These are phyloP conservation scores for Gliomastix tumulicola DNA, from an alignment of 2,329 filamentous ascomycete genomes.

Conservation along the genomic window DNA sequence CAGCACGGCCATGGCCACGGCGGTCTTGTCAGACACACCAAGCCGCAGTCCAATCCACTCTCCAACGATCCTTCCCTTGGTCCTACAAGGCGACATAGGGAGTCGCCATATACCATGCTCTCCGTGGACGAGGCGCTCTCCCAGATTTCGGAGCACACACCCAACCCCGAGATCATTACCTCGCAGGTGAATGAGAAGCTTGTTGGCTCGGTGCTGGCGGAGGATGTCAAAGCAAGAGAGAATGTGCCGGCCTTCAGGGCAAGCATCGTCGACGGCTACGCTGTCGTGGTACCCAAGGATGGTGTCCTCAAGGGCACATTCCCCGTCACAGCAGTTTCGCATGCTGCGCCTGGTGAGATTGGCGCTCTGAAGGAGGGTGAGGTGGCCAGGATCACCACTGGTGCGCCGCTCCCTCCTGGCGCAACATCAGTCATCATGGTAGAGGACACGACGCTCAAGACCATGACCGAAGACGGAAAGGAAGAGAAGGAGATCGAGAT, in stretches of 20 bases:
- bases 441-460: slow-evolving; percentile 77
- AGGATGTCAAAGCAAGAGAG: slow-evolving; percentile 73
- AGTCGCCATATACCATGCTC: slow-evolving; percentile 90
- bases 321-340: slow-evolving; percentile 79
- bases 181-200: slow-evolving; percentile 57
- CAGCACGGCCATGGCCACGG: slow-evolving; percentile 59
- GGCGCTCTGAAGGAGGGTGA: slow-evolving; percentile 62
- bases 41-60: slow-evolving; percentile 45
- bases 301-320: slow-evolving; percentile 70
- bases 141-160: slow-evolving; percentile 67
- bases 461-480: slow-evolving; percentile 67
- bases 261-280: slow-evolving; percentile 96
- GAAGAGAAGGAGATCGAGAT: slow-evolving; percentile 91
- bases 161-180: slow-evolving; percentile 49
- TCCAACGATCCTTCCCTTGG: slow-evolving; percentile 57
- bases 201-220: slow-evolving; percentile 72
- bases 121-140: slow-evolving; percentile 73
- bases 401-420: slow-evolving; percentile 80
- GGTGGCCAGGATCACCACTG: slow-evolving; percentile 88
- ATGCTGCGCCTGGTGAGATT: slow-evolving; percentile 68
- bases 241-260: slow-evolving; percentile 89
- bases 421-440: slow-evolving; percentile 89
- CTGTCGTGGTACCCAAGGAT: slow-evolving; percentile 60
- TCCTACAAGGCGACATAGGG: slow-evolving; percentile 66
- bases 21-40: slow-evolving; percentile 66